A percentile compares a stretch with the other conserved stretches of the same genome.
phyloP scores from a whole-genome alignment of 78 protist species.

The Dictyostelium intermedium region DNA sequence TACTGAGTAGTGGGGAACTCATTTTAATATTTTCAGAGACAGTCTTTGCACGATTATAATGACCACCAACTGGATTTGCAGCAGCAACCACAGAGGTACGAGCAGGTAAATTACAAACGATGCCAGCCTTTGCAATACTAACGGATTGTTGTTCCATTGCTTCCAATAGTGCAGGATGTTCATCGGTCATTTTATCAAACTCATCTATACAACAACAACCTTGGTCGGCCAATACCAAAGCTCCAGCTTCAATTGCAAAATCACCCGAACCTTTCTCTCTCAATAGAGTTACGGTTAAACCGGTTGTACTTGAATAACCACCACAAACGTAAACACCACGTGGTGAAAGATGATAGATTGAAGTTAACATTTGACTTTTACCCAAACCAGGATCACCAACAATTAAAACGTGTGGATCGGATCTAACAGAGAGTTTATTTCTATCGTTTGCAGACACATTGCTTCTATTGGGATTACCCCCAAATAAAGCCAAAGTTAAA shows the following conservation, averaged over 20 bases:
- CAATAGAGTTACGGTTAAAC: constrained; percentile 97
- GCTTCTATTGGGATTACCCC: constrained; percentile 87
- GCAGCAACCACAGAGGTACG: constrained; percentile 98
- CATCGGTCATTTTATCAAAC: constrained; percentile 98
- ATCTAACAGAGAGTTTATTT: constrained; percentile 83
- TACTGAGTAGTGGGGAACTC: constrained; percentile 92
- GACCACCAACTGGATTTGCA: constrained; percentile 99
- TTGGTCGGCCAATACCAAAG: constrained; percentile 90
- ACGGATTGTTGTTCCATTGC: constrained; percentile 99
- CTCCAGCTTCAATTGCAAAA: constrained; percentile 98
- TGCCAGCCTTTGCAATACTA: constrained; percentile 98
- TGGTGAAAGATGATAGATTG: constrained; percentile 88
- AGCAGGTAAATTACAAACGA: constrained; percentile 97
- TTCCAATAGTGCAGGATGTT: constrained; percentile 96
- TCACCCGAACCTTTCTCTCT: constrained; percentile 91
- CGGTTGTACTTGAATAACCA: constrained; percentile 95
- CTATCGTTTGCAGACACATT: not conserved
- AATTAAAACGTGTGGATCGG: constrained; percentile 96
- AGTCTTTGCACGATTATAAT: constrained; percentile 92
- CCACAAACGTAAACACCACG: constrained; percentile 99
- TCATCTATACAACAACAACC: constrained; percentile 99
- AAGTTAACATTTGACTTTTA: constrained; percentile 95
- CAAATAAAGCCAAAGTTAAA: constrained; percentile 95
- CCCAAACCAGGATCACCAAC: constrained; percentile 99
- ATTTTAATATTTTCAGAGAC: constrained; percentile 96